Evolutionary conservation across 1,139 yeast genomes (phyloP).

Genomic region (Suzukiozyma palmioleophila): DNA sequence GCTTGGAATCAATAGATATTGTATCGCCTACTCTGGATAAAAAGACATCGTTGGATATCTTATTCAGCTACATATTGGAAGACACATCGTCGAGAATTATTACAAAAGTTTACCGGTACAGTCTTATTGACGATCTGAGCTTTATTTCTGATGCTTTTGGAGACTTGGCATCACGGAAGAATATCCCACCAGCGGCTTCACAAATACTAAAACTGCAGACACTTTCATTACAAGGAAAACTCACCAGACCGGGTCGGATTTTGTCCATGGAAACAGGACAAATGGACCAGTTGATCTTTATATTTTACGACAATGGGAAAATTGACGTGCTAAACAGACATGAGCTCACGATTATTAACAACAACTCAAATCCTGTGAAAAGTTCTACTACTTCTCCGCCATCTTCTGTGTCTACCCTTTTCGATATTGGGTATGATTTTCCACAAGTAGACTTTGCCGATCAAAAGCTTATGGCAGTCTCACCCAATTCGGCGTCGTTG

Average conservation of each 20-base stretch:
- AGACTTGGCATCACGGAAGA: conserved; percentile 29
- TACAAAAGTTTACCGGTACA: conserved; percentile 36
- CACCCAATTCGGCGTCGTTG: conserved; percentile 56
- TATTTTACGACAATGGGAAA: conserved; percentile 36
- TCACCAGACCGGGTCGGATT: conserved; percentile 18
- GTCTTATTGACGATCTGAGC: conserved; percentile 23
- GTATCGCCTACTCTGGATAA: conserved; percentile 40
- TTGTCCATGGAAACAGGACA: conserved; percentile 18
- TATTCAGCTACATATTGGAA: conserved; percentile 29
- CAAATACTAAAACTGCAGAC: conserved; percentile 9
- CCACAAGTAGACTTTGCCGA: conserved; percentile 21
- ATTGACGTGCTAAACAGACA: conserved; percentile 40
- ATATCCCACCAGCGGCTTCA: conserved; percentile 9
- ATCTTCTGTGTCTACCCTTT: conserved; percentile 36
- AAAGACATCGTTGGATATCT: conserved; percentile 32
- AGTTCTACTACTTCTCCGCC: conserved; percentile 17
- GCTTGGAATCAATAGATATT: conserved; percentile 29
- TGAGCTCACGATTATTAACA: conserved; percentile 20
- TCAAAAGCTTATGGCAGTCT: conserved; percentile 42
- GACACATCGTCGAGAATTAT: conserved; percentile 13
- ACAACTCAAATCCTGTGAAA: conserved; percentile 4
- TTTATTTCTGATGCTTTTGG: conserved; percentile 27
- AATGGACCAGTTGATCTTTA: conserved; percentile 21
- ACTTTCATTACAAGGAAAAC: conserved; percentile 21
- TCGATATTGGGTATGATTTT: conserved; percentile 57